These are phyloP conservation scores for Zizania latifolia DNA, from an alignment of 176 grass and related monocot genomes.

Conservation along the genomic window DNA sequence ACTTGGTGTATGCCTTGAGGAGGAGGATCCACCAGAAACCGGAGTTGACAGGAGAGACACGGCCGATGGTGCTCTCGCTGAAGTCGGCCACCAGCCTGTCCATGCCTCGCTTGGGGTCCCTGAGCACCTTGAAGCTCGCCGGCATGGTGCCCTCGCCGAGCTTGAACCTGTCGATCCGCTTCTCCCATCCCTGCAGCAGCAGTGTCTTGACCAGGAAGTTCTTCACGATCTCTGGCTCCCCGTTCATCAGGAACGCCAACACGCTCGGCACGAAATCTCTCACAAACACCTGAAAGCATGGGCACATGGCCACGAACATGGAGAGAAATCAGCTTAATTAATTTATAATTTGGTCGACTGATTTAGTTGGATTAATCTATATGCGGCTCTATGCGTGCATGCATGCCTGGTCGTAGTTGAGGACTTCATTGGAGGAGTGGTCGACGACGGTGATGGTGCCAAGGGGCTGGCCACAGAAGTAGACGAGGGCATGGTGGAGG, in stretches of 20 bases:
- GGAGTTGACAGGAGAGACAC: slow-evolving; percentile 83
- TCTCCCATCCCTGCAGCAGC: slow-evolving; percentile 86
- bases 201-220: slow-evolving; percentile 84
- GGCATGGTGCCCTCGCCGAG: slow-evolving; percentile 92
- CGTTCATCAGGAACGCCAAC: slow-evolving; percentile 92
- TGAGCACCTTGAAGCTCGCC: slow-evolving; percentile 88
- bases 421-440: slow-evolving; percentile 64
- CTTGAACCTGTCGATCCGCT: slow-evolving; percentile 92
- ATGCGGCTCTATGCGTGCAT: neutral
- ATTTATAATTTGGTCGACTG: too few relatives aligned
- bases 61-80: slow-evolving; percentile 88
- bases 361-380: too few relatives aligned
- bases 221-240: slow-evolving; percentile 74
- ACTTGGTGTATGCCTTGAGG: slow-evolving; percentile 85
- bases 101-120: slow-evolving; percentile 47
- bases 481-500: slow-evolving; percentile 55
- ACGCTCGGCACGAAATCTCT: slow-evolving; percentile 93
- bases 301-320: too few relatives aligned
- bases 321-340: too few relatives aligned
- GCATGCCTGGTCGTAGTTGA: slow-evolving; percentile 91
- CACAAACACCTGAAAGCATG: slow-evolving; percentile 94
- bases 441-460: slow-evolving; percentile 88
- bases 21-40: slow-evolving; percentile 98
- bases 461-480: slow-evolving; percentile 61
- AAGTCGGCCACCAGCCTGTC: slow-evolving; percentile 80